Evolutionary conservation across 352 stramenopile genomes (phyloP).

Genomic region (Phytophthora pluvialis): DNA sequence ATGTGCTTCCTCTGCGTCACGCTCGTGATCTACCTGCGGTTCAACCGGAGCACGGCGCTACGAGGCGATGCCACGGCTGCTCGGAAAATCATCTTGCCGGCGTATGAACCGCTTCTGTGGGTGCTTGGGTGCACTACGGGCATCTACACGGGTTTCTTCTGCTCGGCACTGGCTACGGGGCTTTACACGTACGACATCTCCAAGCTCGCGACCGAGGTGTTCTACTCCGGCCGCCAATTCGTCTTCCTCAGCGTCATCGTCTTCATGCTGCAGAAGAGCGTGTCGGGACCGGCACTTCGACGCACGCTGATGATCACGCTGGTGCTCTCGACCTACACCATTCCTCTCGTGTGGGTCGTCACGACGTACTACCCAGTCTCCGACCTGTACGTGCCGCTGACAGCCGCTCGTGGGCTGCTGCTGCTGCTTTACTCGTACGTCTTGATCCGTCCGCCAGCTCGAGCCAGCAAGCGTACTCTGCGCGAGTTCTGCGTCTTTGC

Average conservation of each 20-base stretch:
- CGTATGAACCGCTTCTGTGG: constrained; percentile 64
- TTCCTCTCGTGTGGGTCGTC: constrained; percentile 51
- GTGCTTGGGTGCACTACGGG: constrained; percentile 49
- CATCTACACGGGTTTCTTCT: constrained; percentile 60
- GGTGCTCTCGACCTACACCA: constrained; percentile 52
- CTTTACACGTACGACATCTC: constrained; percentile 59
- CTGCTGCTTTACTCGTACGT: constrained; percentile 65
- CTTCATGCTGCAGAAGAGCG: constrained; percentile 73
- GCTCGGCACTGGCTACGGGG: constrained; percentile 40
- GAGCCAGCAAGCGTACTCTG: constrained; percentile 58
- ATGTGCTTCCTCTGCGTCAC: constrained; percentile 58
- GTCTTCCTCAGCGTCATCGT: constrained; percentile 65
- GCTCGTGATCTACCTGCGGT: constrained; percentile 57
- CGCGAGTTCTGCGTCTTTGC: constrained; percentile 59
- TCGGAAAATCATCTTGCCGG: constrained; percentile 66
- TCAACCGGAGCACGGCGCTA: constrained; percentile 52
- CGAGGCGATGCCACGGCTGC: constrained; percentile 51
- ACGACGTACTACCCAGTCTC: constrained; percentile 38
- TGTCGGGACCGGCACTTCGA: constrained; percentile 53
- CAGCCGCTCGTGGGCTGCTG: constrained; percentile 38
- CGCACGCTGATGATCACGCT: constrained; percentile 52
- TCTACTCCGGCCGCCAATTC: constrained; percentile 69
- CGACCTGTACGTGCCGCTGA: constrained; percentile 50
- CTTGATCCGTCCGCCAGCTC: constrained; percentile 47
- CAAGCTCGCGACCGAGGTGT: constrained; percentile 60